Evolutionary conservation across 805 yeast genomes (phyloP), one percentile per base, ranked within the genome.

Genomic region (Wickerhamomyces xylosicus): DNA sequence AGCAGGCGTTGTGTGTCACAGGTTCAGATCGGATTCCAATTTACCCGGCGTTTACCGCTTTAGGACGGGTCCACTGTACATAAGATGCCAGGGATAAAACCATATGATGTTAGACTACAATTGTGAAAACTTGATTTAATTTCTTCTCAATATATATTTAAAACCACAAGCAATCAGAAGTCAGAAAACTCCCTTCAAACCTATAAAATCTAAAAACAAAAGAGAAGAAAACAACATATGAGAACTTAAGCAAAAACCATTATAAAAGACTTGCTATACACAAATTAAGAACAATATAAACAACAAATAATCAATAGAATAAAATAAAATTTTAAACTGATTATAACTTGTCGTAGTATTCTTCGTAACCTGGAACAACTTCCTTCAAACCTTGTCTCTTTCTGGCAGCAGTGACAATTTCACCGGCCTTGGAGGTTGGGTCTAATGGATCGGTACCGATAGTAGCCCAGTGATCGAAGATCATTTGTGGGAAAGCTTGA

Each of bases 401-500:
- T 77, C 98, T 85, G 70, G 79, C 71, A 53, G 69, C 80, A 40
- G 52, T 41, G 47, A 77, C 83, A 56, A 77, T 76, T 53, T 60
- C 64, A 69, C 83, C 83, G 57, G 83, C 76, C 72, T 76, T 77
- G 56, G 79, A 55, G 60, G 80, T 55, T 65, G 89, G 80, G 72
- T 90, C 97, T 56, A 83, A 72, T 66, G 95, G 95, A 71, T 87
- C 92, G 71, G 96, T 95, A 57, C 65, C 63, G 77, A 92, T 74
- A 60, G 85, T 70, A 54, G 86, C 74, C 97, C 97, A 90, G 72
- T 90, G 98, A 72, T 92, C 97, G 73, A 90, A 92, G 71, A 92
- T 94, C 95, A 92, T 79, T 77, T 90, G 97, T 74, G 98, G 98
- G 98, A 90, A 90, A 71, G 98, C 98, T 80, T 90, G 98, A 72